Conservation (phyloP, 176 grass and related monocot species). For the Sorghum bicolor region DNA sequence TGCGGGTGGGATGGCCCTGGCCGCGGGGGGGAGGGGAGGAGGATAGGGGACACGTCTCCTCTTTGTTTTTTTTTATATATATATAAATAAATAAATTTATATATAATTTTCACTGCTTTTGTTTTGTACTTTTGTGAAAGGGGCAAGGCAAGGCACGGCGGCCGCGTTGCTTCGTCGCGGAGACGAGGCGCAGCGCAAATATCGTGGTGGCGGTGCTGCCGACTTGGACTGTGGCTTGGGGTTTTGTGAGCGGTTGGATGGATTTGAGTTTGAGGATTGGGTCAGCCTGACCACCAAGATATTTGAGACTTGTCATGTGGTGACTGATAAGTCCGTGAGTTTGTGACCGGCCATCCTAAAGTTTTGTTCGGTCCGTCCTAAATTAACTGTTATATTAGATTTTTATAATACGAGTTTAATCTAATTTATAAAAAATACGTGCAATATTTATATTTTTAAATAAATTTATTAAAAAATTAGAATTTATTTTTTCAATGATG, state of each 20-base stretch:
- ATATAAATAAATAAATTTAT: background rate
- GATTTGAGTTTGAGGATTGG: background rate
- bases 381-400: too few relatives aligned
- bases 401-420: too few relatives aligned
- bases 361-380: too few relatives aligned
- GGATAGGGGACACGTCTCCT: slow-evolving; percentile 40
- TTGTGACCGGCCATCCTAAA: background rate
- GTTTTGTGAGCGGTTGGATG: background rate
- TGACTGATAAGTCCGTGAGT: background rate
- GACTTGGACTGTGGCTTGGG: background rate
- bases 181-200: slow-evolving; percentile 9
- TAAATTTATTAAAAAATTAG: too few relatives aligned
- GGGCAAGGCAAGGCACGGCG: slow-evolving; percentile 17
- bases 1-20: slow-evolving; percentile 23
- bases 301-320: background rate
- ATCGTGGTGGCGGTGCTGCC: slow-evolving; percentile 10
- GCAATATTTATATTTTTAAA: too few relatives aligned
- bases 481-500: too few relatives aligned
- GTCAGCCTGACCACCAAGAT: background rate
- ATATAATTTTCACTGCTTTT: background rate
- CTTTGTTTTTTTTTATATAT: background rate
- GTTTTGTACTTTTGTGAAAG: slow-evolving; percentile 23
- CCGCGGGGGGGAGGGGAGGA: background rate
- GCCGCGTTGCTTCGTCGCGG: slow-evolving; percentile 4
- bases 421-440: too few relatives aligned